These are phyloP conservation scores for Panicum virgatum DNA, from an alignment of 202 grass and related monocot genomes.

Conservation along the genomic window DNA sequence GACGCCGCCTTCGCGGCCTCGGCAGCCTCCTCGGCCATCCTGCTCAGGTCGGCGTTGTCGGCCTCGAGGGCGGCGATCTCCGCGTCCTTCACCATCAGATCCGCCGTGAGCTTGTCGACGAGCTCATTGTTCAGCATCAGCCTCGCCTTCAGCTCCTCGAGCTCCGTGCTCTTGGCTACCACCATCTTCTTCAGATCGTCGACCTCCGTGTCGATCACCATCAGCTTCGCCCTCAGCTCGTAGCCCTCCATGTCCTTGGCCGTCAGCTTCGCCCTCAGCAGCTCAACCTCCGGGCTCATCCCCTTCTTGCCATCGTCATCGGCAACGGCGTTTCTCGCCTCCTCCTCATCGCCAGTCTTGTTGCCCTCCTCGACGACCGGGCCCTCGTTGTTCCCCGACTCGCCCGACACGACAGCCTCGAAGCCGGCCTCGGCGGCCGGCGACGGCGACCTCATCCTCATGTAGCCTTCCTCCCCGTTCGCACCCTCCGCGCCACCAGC, in stretches of 20 bases:
- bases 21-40: constrained; percentile 27
- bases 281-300: background rate
- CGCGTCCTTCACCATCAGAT: constrained; percentile 38
- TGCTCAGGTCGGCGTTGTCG: constrained; percentile 52
- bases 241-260: constrained; percentile 41
- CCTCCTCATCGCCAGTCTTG: constrained; percentile 2
- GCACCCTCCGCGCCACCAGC: background rate
- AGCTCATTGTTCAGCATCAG: background rate
- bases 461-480: background rate
- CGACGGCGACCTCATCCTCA: background rate
- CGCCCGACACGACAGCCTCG: constrained; percentile 16
- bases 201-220: constrained; percentile 46
- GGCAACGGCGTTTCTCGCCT: background rate
- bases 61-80: constrained; percentile 35
- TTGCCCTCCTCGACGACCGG: constrained; percentile 6
- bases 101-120: constrained; percentile 25
- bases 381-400: background rate
- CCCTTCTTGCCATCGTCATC: background rate
- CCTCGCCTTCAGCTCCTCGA: constrained; percentile 21
- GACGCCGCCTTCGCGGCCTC: background rate
- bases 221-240: constrained; percentile 37
- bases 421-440: constrained; percentile 26
- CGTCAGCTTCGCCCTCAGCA: constrained; percentile 38
- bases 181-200: constrained; percentile 35
- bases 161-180: constrained; percentile 34